Evolutionary conservation across 768 basidiomycete species (phyloP), one percentile per base, ranked within the genome.

Genomic region (Trametes maxima): DNA sequence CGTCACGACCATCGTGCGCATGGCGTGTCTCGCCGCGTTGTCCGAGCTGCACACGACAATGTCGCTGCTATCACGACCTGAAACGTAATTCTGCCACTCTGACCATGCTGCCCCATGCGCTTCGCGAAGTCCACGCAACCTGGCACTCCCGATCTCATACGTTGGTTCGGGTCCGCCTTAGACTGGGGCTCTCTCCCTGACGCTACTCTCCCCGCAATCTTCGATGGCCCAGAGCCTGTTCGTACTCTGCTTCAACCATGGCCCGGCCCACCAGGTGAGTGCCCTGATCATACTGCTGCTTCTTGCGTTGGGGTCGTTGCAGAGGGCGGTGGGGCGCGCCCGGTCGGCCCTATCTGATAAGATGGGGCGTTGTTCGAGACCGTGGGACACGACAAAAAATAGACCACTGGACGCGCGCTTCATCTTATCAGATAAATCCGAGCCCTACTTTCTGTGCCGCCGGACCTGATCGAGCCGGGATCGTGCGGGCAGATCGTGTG

Each of bases 351-450:
- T 47, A 57, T 57, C 55, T 57, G 55, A 57, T 57, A 47, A 57
- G 55, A 57, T 57, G 21, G n/a, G 11, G 5, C 19, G 17, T 19
- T 8, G n/a, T 22, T 37, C 44, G 19, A 24, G 54, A 12, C 54
- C 43, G 28, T 24, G 45, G 35, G 44, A 45, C 19, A 45, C 46
- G 43, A 47, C 24, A 47, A 47, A 11, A 24, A 21, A 3, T 5
- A 21, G 10, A 3, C 21, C 46, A 24, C 46, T 6, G 24, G n/a
- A n/a, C 5, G 13, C 46, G n/a, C n/a, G n/a, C 35, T 21, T 39
- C 43, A 57, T 57, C 55, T 57, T 57, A 57, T 57, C 55, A 48
- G 55, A 57, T 57, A 57, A 47, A 39, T 35, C 16, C 36, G 55
- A 12, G 19, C 44, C 10, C 45, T 45, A 21, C 17, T 45, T 22